A percentile compares a stretch with the other conserved stretches of the same genome.
Conservation (phyloP, 75 land plant species). For the Selaginella moellendorffii region DNA sequence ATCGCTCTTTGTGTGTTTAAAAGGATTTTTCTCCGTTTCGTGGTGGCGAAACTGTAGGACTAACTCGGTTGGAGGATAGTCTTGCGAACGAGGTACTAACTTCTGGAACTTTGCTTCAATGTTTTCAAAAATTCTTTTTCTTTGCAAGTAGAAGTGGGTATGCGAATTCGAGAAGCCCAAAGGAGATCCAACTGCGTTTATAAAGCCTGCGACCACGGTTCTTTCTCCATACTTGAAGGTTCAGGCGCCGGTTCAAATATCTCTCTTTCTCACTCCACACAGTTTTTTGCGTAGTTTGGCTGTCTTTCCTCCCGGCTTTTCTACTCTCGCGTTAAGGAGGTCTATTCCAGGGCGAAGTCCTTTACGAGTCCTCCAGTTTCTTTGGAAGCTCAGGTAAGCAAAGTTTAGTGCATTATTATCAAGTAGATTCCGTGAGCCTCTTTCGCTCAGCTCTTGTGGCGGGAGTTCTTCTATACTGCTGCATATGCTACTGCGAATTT, state of each 20-base stretch:
- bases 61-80: slow-evolving; percentile 48
- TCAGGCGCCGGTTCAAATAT: slow-evolving; percentile 9
- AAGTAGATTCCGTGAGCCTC: too few relatives aligned
- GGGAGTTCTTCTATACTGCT: slow-evolving; percentile 81
- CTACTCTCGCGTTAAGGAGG: slow-evolving; percentile 45
- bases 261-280: not conserved
- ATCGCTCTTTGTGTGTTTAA: too few relatives aligned
- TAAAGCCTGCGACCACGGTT: slow-evolving; percentile 85
- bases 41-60: slow-evolving; percentile 78
- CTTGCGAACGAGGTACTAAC: slow-evolving; percentile 45
- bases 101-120: not conserved
- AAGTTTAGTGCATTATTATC: too few relatives aligned
- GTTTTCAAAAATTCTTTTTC: too few relatives aligned
- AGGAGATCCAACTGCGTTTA: slow-evolving; percentile 80
- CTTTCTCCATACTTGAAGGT: slow-evolving; percentile 91
- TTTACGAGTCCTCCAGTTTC: slow-evolving; percentile 81
- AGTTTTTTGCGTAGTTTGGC: slow-evolving; percentile 55
- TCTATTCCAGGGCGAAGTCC: slow-evolving; percentile 35
- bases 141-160: slow-evolving; percentile 90
- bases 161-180: slow-evolving; percentile 92
- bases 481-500: slow-evolving; percentile 86
- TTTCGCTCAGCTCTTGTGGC: slow-evolving; percentile 58
- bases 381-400: slow-evolving; percentile 67
- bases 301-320: slow-evolving; percentile 82
- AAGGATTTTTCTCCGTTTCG: slow-evolving; percentile 51